Evolutionary conservation across 176 grass and related monocot species (phyloP).

Genomic region (Bothriochloa decipiens): DNA sequence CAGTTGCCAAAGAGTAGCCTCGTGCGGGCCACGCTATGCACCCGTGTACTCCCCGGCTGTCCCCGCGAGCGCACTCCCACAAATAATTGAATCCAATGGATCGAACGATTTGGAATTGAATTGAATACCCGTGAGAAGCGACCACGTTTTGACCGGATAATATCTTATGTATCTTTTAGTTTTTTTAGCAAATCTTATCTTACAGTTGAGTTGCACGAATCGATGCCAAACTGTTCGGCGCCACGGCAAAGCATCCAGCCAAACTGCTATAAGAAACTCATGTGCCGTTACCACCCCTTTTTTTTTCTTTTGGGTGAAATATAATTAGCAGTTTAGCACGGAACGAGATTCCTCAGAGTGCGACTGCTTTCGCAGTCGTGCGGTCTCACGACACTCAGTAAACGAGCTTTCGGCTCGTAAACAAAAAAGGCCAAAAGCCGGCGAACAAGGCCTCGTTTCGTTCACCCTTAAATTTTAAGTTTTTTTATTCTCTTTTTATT

Average conservation of each 20-base stretch:
- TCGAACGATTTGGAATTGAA: neutral
- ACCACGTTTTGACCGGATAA: slow-evolving; percentile 32
- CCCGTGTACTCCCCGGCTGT: neutral
- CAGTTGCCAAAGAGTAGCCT: neutral
- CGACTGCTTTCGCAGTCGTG: neutral
- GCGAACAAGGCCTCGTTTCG: too few relatives aligned
- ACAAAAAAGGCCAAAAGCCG: neutral
- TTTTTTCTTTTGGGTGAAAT: too few relatives aligned
- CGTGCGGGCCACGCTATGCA: neutral
- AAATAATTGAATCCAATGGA: neutral
- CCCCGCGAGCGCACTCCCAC: neutral
- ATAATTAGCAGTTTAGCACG: neutral
- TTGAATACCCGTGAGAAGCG: neutral
- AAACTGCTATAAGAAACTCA: neutral
- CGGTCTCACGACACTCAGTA: neutral
- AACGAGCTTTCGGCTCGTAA: slow-evolving; percentile 20
- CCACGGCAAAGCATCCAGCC: slow-evolving; percentile 8
- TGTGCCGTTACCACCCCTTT: neutral
- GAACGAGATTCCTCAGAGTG: slow-evolving; percentile 3
- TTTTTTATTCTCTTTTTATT: too few relatives aligned
- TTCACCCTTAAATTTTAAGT: too few relatives aligned
- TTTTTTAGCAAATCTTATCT: neutral
- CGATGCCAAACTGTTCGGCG: neutral
- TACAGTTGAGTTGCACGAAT: neutral
- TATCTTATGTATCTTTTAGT: neutral